Evolutionary conservation across 2,329 filamentous ascomycete genomes (phyloP).

Genomic region (Exophiala oligosperma): DNA sequence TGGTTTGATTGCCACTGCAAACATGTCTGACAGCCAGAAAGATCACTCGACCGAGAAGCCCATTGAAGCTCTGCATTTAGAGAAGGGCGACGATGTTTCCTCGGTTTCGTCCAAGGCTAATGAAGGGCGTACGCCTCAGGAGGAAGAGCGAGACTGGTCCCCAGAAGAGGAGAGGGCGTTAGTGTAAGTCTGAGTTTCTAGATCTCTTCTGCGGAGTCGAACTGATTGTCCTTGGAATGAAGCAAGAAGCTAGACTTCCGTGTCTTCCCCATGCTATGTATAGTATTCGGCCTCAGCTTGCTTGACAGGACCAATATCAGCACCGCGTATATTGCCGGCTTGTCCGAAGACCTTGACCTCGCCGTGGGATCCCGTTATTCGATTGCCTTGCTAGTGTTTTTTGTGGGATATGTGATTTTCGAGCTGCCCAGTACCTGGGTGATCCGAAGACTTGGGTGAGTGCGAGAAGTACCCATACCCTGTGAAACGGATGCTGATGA

Average conservation of each 20-base stretch:
- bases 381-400: conserved; percentile 20
- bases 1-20: no score
- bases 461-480: no score
- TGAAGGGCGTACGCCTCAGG: neutral
- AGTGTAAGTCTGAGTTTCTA: conserved; percentile 1
- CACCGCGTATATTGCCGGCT: conserved; percentile 68
- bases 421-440: conserved; percentile 35
- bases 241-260: conserved; percentile 1
- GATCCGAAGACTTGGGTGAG: conserved; percentile 58
- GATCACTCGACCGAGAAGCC: no score
- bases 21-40: no score
- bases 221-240: neutral
- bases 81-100: neutral
- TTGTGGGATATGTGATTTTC: conserved; percentile 30
- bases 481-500: no score
- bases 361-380: no score
- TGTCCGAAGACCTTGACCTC: conserved; percentile 34
- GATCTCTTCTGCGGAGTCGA: neutral
- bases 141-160: neutral
- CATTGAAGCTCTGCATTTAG: neutral
- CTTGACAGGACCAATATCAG: conserved; percentile 79
- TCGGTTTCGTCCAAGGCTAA: neutral
- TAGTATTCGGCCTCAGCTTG: conserved; percentile 38
- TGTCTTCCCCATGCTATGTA: neutral
- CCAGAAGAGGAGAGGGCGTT: neutral